Evolutionary conservation across 306 rosid species (phyloP).

Genomic region (Vigna reflexopilosa): DNA sequence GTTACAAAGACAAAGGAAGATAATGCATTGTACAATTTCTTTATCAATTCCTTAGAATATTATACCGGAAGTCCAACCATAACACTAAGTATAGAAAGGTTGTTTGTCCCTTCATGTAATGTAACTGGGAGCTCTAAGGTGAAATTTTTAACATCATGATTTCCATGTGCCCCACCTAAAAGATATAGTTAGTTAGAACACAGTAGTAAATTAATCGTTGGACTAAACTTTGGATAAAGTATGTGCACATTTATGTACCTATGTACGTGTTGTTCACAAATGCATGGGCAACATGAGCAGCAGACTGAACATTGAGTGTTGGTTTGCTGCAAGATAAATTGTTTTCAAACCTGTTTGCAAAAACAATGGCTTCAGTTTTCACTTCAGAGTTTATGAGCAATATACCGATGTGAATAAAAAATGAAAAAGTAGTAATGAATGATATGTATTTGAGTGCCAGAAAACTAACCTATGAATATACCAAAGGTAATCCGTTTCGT

Average conservation of each 20-base stretch:
- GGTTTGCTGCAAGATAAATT: constrained; percentile 63
- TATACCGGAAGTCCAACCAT: constrained; percentile 79
- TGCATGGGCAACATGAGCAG: constrained; percentile 70
- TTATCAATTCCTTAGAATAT: background rate
- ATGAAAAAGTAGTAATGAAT: background rate
- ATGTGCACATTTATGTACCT: constrained; percentile 49
- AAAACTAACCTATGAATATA: constrained; percentile 63
- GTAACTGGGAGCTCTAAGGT: constrained; percentile 53
- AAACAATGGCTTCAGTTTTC: constrained; percentile 21
- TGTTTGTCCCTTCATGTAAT: constrained; percentile 57
- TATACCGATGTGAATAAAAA: background rate
- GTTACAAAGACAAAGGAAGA: constrained; percentile 16
- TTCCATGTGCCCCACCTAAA: constrained; percentile 70
- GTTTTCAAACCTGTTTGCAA: constrained; percentile 56
- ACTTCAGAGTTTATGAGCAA: constrained; percentile 27
- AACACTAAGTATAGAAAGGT: constrained; percentile 67
- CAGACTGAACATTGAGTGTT: constrained; percentile 55
- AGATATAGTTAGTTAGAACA: constrained; percentile 7
- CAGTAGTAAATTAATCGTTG: constrained; percentile 4
- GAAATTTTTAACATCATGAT: constrained; percentile 52
- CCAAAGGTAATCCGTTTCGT: constrained; percentile 80
- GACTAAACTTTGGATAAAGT: constrained; percentile 15
- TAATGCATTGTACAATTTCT: too few species aligned
- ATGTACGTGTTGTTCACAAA: constrained; percentile 51
- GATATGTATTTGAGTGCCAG: background rate